Conservation (phyloP, 2,329 filamentous ascomycete species). For the Cadophora sp. region DNA sequence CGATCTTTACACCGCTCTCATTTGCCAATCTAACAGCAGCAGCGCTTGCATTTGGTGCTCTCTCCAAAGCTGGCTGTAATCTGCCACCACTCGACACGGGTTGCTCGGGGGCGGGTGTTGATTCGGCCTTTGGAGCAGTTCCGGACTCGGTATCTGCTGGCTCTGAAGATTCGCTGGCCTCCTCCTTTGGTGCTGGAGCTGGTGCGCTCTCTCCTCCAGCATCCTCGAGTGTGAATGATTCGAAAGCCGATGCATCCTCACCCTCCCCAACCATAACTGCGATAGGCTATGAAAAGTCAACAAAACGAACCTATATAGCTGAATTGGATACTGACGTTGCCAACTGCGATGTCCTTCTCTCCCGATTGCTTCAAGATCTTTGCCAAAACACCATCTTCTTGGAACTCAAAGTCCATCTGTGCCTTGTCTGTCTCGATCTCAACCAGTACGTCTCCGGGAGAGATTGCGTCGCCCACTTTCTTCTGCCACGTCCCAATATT, state of each 20-base stretch:
- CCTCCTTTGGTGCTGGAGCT: slow-evolving; percentile 68
- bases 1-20: slow-evolving; percentile 81
- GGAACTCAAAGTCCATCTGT: slow-evolving; percentile 99
- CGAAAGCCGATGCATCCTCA: slow-evolving; percentile 85
- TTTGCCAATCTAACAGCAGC: slow-evolving; percentile 82
- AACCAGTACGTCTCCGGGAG: slow-evolving; percentile 92
- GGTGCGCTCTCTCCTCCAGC: slow-evolving; percentile 82
- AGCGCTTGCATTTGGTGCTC: slow-evolving; percentile 75
- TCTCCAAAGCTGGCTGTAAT: slow-evolving; percentile 84
- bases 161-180: slow-evolving; percentile 68
- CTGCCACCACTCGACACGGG: slow-evolving; percentile 76
- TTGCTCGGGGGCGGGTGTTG: slow-evolving; percentile 70
- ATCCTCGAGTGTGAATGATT: slow-evolving; percentile 85
- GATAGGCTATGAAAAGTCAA: slow-evolving; percentile 74
- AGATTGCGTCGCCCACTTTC: slow-evolving; percentile 86
- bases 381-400: slow-evolving; percentile 95
- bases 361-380: slow-evolving; percentile 94
- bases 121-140: slow-evolving; percentile 68
- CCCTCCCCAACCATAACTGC: slow-evolving; percentile 94
- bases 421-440: slow-evolving; percentile 99
- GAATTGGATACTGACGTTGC: slow-evolving; percentile 74
- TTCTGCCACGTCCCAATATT: slow-evolving; percentile 99
- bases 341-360: slow-evolving; percentile 91
- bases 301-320: slow-evolving; percentile 24
- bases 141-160: slow-evolving; percentile 61